phyloP scores from a whole-genome alignment of 2,329 filamentous ascomycete species.

The Kalaharituber pfeilii region DNA sequence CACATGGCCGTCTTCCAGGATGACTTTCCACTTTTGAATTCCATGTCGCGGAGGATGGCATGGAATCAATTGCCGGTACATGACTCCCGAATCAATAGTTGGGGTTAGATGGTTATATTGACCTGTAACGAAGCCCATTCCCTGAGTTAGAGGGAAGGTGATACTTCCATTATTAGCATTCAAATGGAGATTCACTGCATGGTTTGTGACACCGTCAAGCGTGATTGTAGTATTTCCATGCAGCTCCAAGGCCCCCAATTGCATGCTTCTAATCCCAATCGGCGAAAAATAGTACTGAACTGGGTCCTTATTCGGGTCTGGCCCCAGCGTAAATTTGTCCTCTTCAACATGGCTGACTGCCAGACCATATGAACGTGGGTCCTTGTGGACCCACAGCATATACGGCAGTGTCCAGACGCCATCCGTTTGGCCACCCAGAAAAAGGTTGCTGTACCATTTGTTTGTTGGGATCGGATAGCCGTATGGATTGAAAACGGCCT shows the following conservation, averaged over 20 bases:
- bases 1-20: conserved; percentile 53
- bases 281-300: conserved; percentile 5
- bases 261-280: conserved; percentile 5
- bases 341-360: conserved; percentile 5
- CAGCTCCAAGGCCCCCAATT: conserved; percentile 5
- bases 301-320: neutral
- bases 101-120: conserved; percentile 54
- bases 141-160: conserved; percentile 52
- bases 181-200: neutral
- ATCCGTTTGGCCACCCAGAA: conserved; percentile 1
- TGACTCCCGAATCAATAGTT: conserved; percentile 40
- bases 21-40: conserved; percentile 62
- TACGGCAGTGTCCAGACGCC: conserved; percentile 8
- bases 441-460: conserved; percentile 9
- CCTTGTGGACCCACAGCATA: conserved; percentile 3
- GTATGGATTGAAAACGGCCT: neutral
- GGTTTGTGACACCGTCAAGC: neutral
- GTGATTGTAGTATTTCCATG: neutral
- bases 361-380: conserved; percentile 3
- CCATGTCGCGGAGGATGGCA: conserved; percentile 69
- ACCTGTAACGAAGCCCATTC: conserved; percentile 73
- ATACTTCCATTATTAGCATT: neutral
- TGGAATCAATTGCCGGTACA: conserved; percentile 22
- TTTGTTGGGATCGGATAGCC: conserved; percentile 5
- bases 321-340: conserved; percentile 1